Evolutionary conservation across 1,284 basidiomycete species (phyloP).

Genomic region (Pseudozyma flocculosa): DNA sequence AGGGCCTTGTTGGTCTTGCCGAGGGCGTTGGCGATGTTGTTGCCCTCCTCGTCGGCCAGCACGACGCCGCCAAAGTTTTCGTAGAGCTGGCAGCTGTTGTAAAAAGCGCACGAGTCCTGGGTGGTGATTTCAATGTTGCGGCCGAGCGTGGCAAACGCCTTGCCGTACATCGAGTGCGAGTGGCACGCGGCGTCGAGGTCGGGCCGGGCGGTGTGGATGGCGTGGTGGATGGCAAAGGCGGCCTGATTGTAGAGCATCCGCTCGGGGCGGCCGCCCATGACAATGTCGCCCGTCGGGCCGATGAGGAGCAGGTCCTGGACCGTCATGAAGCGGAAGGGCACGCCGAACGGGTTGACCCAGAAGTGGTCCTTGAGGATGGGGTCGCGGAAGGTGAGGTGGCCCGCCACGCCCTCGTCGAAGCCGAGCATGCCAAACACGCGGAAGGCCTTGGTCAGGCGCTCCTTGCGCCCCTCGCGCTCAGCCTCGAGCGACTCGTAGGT

Average conservation of each 20-base stretch:
- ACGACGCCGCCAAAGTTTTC: conserved; percentile 65
- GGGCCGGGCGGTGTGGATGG: conserved; percentile 66
- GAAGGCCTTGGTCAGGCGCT: conserved; percentile 64
- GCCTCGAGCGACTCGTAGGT: conserved; percentile 60
- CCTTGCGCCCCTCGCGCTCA: conserved; percentile 64
- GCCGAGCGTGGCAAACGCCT: conserved; percentile 66
- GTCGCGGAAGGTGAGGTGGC: conserved; percentile 68
- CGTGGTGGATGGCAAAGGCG: conserved; percentile 65
- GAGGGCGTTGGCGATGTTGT: conserved; percentile 64
- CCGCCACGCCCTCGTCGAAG: conserved; percentile 64
- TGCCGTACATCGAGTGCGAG: conserved; percentile 66
- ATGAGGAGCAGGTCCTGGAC: conserved; percentile 41
- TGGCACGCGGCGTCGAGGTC: conserved; percentile 69
- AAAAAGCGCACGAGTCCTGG: conserved; percentile 58
- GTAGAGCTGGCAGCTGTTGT: conserved; percentile 57
- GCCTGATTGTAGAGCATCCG: conserved; percentile 57
- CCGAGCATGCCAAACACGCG: conserved; percentile 65
- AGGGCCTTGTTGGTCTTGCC: conserved; percentile 62
- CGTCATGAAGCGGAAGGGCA: conserved; percentile 42
- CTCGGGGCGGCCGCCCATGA: conserved; percentile 41
- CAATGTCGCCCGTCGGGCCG: conserved; percentile 38
- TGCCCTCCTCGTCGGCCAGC: conserved; percentile 65
- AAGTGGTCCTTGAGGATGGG: conserved; percentile 64
- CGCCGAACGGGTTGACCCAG: conserved; percentile 60
- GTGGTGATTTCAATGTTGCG: conserved; percentile 63